Base-by-base conservation (phyloP, 1,284 basidiomycete genomes). In the Marasmius fiardii region DNA sequence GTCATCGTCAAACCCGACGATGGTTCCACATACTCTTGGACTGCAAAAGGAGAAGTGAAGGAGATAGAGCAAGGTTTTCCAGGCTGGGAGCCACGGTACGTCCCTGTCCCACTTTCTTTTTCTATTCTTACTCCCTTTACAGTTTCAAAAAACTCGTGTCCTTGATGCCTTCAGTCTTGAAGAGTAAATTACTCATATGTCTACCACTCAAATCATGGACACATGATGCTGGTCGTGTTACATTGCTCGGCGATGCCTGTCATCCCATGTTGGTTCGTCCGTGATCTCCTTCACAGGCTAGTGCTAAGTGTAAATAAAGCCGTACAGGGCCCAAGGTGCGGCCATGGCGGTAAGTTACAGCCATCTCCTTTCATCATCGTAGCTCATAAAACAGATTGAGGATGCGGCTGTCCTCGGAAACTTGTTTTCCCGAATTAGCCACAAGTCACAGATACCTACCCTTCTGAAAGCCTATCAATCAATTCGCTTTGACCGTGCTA, bases 131-230 rank as follows among this genome's bases (percentile, higher is more conserved):
- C 10, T 39, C 31, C 10, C 35, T 37, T 43, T 64, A 52, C 49
- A 81, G 77, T 4, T 65, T 84, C 6, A 73, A 71, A 58, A 82
- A 78, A 61, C 64, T 85, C 0, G 66, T 83, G 20, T 62, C 67
- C 0, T 66, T 80, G 24, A 69, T 83, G 16, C 68, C 75, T 1
- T 72, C 71, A 31, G 76, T 79, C 0, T 65, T 79, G 51, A 73
- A 75, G 53, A 83, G 78, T 76, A 74, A 73, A 18, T 65, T 84
- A 35, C 74, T 79, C 68, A 79, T 81, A 57, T 75, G 77, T 28
- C 61, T 64, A 7, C 77, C 76, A 2, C 61, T 58, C 4, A 48
- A 51, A 31, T 52, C 41, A 20, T 60, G 57, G 57, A 49, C 41
- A 3, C 53, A 58, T 45, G 12, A 12, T 6, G 20, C 33, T 1